Base-by-base conservation (phyloP, 306 rosid species). In the Dicorynia guianensis region DNA sequence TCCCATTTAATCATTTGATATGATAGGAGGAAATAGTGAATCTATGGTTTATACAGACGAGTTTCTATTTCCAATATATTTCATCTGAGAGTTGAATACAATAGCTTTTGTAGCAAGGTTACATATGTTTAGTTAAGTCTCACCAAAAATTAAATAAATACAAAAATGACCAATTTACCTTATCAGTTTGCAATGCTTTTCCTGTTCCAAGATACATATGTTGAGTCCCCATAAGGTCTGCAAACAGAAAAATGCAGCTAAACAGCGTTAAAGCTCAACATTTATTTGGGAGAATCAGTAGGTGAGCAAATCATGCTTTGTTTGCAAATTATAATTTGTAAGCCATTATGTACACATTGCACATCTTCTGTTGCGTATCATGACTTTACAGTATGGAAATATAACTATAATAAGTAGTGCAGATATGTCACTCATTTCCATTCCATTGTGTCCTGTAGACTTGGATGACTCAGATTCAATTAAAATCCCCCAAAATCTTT, bases 171-270 rank as follows among this genome's bases (percentile, higher is more conserved):
- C 19, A 5, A 65, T 62, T 13, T 71, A 40, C 73, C 79, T 80
- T 53, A 40, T 82, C 82, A 87, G 72, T 79, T 80, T 12, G 84
- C 79, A 68, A 59, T 84, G 83, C 52, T 72, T 70, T 80, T 82
- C 88, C 67, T 85, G 80, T 73, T 85, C 96, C 93, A 85, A 76
- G 86, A 71, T 48, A 70, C 15, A 79, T 74, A 72, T 68, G 77
- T 8, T 19, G 79, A 59, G 61, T 89, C 95, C 39, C 84, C 85
- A 47, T 64, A 86, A 20, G 84, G 76, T 70, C 92, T 85, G 89
- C 83, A 70, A 67, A 78, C 17, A 75, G 57, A 67, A 13, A 10
- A 53, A 66, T 25, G 59, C 61, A 63, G 48, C 69, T 46, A 76
- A 35, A 59, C 42, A 40, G 9, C 57, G 54, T 35, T 34, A 30